phyloP scores from a whole-genome alignment of 1,139 yeast species.

The Candida sanyaensis region DNA sequence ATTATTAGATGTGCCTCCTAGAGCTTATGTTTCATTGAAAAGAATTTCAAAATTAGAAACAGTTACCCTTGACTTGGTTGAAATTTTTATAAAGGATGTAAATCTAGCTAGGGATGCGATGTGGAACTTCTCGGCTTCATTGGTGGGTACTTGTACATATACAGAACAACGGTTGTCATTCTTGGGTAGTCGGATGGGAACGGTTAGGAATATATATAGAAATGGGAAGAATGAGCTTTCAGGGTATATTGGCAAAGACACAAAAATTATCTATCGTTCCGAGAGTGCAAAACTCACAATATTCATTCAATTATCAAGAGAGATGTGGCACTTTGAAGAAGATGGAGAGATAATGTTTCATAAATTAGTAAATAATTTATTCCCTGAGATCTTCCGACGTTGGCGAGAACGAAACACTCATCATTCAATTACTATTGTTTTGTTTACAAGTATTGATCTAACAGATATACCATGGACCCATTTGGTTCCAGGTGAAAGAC shows the following conservation, averaged over 20 bases:
- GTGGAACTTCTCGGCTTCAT: constrained; percentile 76
- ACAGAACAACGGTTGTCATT: constrained; percentile 65
- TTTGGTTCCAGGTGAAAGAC: constrained; percentile 71
- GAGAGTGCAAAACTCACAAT: constrained; percentile 86
- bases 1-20: constrained; percentile 63
- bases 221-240: constrained; percentile 68
- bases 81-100: constrained; percentile 77
- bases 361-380: constrained; percentile 83
- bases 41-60: constrained; percentile 34
- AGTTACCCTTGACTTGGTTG: constrained; percentile 79
- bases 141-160: constrained; percentile 68
- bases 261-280: constrained; percentile 83
- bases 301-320: constrained; percentile 84
- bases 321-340: constrained; percentile 99
- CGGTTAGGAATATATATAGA: constrained; percentile 67
- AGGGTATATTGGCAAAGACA: constrained; percentile 67
- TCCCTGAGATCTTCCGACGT: constrained; percentile 84
- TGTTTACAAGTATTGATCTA: constrained; percentile 79
- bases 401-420: constrained; percentile 89
- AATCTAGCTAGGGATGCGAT: constrained; percentile 87
- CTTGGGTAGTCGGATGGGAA: constrained; percentile 58
- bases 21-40: constrained; percentile 60
- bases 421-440: constrained; percentile 86
- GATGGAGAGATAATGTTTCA: constrained; percentile 94
- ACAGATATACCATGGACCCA: constrained; percentile 58